Base-by-base conservation (phyloP, 176 grass and related monocot species). In the Pontederia paniculata region DNA sequence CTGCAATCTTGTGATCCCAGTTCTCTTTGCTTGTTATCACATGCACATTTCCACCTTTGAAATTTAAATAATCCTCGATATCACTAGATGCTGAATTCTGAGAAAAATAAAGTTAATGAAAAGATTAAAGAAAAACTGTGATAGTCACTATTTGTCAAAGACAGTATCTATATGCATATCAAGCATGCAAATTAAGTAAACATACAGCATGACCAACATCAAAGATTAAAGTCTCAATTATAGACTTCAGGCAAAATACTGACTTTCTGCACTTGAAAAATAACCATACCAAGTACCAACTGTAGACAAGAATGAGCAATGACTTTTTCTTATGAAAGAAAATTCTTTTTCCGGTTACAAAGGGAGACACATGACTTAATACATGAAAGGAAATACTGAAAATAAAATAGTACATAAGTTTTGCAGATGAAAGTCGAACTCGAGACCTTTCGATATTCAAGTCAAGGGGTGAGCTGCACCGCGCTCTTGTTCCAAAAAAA, bases 31-130 rank as follows among this genome's bases (percentile, higher is more conserved):
- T 98, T 42, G 74, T 79, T 62, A 97, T 84, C 44, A 79, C 45
- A 69, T 90, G 77, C 48, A 88, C 93, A 80, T 97, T 90, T 55
- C 83, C 93, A 56, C 80, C 93, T 78, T 73, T 77, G 70, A 80
- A 90, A 60, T 90, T 75, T 73, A 78, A 70, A 60, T 74, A 78
- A 10, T 88, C 83, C 47, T 96, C 90, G 0, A 68, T 65, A 56
- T 86, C 69, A 25, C 19, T 45, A 59, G 10, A 4, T 63, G 2
- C 58, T 9, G 45, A 52, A 54, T 54, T 58, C 84, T 94, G 63
- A 57, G 14, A 21, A 77, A 80, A 63, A 61, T 75, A 67, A 63
- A 68, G 52, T 11, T 8, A 16, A 61, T n/a, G n/a, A 48, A 23
- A 63, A 48, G 7, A 21, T 23, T 15, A 15, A 47, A n/a, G n/a